Evolutionary conservation across 306 rosid species (phyloP).

Genomic region (Notholithocarpus densiflorus): DNA sequence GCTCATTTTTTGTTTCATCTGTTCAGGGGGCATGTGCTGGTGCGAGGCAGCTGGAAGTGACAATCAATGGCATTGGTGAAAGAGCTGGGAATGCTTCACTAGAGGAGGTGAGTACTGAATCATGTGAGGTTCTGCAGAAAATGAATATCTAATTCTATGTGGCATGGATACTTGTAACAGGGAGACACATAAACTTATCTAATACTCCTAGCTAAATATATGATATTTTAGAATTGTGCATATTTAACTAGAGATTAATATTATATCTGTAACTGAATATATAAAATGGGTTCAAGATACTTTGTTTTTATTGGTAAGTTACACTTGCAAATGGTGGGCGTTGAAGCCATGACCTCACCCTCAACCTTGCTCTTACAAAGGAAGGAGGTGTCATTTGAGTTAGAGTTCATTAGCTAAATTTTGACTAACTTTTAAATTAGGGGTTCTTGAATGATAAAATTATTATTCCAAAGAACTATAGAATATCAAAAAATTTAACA

Average conservation of each 20-base stretch:
- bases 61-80: slow-evolving; percentile 98
- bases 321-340: too few species aligned
- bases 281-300: neutral
- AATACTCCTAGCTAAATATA: neutral
- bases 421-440: too few species aligned
- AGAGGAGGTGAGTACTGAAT: slow-evolving; percentile 67
- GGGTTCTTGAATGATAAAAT: too few species aligned
- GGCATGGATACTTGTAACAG: neutral
- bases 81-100: slow-evolving; percentile 99
- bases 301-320: too few species aligned
- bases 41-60: slow-evolving; percentile 97
- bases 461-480: too few species aligned
- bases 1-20: slow-evolving; percentile 21
- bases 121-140: neutral
- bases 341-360: too few species aligned
- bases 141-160: neutral
- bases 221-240: neutral
- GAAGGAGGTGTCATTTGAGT: too few species aligned
- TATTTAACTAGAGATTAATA: neutral
- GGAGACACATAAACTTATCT: neutral
- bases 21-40: slow-evolving; percentile 91
- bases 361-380: too few species aligned
- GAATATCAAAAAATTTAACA: too few species aligned
- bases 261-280: neutral
- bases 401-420: too few species aligned